These are phyloP conservation scores for Crataegus laevigata DNA, from an alignment of 306 rosid species.

Conservation along the genomic window DNA sequence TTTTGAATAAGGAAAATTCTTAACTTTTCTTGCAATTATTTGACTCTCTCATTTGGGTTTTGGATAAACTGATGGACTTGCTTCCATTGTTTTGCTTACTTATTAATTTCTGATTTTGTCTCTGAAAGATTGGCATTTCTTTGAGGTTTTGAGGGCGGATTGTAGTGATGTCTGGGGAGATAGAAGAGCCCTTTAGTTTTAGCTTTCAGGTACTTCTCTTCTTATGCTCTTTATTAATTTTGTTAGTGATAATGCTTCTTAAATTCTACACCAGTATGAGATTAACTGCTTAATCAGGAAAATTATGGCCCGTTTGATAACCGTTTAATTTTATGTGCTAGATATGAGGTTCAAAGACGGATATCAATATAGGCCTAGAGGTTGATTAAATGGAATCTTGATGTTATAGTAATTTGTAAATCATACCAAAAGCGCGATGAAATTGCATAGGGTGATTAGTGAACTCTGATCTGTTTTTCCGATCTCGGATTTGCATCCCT, in stretches of 20 bases:
- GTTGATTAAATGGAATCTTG: not conserved
- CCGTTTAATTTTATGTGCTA: not conserved
- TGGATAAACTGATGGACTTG: not conserved
- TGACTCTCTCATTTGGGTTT: not conserved
- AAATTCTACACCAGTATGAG: not conserved
- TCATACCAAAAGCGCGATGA: not conserved
- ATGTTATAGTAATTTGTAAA: not conserved
- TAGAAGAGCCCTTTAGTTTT: conserved; percentile 44
- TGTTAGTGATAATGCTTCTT: not conserved
- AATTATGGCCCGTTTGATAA: not conserved
- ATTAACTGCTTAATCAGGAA: not conserved
- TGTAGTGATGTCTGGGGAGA: conserved; percentile 56
- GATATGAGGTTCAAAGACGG: not conserved
- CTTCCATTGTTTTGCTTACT: conserved; percentile 1
- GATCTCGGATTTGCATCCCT: not conserved
- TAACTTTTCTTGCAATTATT: not conserved
- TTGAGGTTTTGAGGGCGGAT: not conserved
- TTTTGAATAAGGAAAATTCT: not conserved
- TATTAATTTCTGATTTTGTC: not conserved
- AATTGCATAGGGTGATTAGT: not conserved
- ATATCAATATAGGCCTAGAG: not conserved
- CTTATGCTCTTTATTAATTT: not conserved
- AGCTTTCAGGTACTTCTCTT: conserved; percentile 42
- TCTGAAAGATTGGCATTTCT: conserved; percentile 21
- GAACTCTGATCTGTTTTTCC: not conserved